These are phyloP conservation scores for Niebla homalea DNA, from an alignment of 495 filamentous ascomycete genomes.

Conservation along the genomic window DNA sequence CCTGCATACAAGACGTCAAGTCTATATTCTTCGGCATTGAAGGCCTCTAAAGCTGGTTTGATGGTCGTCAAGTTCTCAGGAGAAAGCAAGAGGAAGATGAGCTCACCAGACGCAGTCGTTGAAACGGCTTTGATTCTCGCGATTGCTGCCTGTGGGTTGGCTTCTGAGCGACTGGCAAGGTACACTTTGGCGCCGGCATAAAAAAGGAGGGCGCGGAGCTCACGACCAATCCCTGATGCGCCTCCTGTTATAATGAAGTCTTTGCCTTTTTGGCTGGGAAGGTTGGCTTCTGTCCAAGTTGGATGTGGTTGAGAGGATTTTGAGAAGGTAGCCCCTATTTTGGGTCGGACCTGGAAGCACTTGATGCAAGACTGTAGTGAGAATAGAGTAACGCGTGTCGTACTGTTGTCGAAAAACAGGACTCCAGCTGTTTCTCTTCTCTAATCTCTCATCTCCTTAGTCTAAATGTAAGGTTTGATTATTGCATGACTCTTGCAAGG, in stretches of 20 bases:
- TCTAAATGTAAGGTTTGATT: no score
- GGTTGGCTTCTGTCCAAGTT: constrained; percentile 20
- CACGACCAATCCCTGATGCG: constrained; percentile 27
- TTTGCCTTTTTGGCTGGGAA: constrained; percentile 23
- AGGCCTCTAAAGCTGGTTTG: constrained; percentile 27
- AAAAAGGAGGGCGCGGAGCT: constrained; percentile 31
- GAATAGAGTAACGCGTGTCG: no score
- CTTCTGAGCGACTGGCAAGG: constrained; percentile 24
- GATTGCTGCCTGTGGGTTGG: constrained; percentile 24
- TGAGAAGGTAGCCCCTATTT: no score
- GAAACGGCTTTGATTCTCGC: constrained; percentile 22
- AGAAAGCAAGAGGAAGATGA: constrained; percentile 31
- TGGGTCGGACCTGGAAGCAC: no score
- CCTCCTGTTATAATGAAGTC: constrained; percentile 36
- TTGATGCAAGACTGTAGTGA: no score
- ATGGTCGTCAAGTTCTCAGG: constrained; percentile 33
- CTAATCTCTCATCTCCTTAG: no score
- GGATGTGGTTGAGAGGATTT: constrained; percentile 21
- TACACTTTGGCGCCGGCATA: constrained; percentile 26
- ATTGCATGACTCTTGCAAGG: no score
- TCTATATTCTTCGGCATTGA: constrained; percentile 26
- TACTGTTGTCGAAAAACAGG: no score
- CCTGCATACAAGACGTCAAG: constrained; percentile 40
- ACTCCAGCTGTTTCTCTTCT: no score
- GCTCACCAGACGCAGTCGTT: constrained; percentile 17